Base-by-base conservation (phyloP, 2,329 filamentous ascomycete genomes). In the Fusarium citri region DNA sequence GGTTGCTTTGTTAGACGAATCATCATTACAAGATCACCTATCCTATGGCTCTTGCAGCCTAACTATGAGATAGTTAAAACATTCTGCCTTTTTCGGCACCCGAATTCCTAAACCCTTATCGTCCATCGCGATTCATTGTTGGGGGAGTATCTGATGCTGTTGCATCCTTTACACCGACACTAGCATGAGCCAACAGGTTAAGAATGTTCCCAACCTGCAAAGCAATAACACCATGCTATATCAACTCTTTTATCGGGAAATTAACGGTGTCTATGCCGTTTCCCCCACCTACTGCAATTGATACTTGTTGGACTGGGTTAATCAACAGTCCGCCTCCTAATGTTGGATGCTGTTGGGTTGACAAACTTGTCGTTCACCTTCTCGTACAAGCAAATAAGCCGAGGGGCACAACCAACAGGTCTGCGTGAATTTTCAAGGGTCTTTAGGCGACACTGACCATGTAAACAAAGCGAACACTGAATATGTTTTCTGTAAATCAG, bases 401-500 rank as follows among this genome's bases (percentile, higher is more conserved):
- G 23, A 43, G 55, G 16, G 34, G 31, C 12, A 30, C 40, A 54
- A 42, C 68, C 53, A 65, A 70, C 64, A 65, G 30, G 28, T 55
- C 54, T 49, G 59, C 28, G 25, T 61, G 49, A 31, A 48, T 66
- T 56, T 54, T 47, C 30, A 16, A 57, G 45, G 25, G 31, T 34
- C 23, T 45, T 45, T 45, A 25, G 49, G 50, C 25, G 31, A 54
- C 31, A 51, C 30, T 26, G 48, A 47, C n/a, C 22, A 34, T 40
- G 22, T 28, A 22, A 53, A 43, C 28, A 51, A 28, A 26, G 14
- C 48, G 41, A 40, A 26, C 15, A 31, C 46, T 18, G n/a, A 28
- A 42, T 30, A 30, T 41, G 30, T 23, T 25, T 30, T 18, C 34
- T 61, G 49, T 42, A 47, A 43, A 72, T 75, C 73, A 75, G 71